Base-by-base conservation (phyloP, 2,329 filamentous ascomycete genomes). In the Pseudogymnoascus sp. region DNA sequence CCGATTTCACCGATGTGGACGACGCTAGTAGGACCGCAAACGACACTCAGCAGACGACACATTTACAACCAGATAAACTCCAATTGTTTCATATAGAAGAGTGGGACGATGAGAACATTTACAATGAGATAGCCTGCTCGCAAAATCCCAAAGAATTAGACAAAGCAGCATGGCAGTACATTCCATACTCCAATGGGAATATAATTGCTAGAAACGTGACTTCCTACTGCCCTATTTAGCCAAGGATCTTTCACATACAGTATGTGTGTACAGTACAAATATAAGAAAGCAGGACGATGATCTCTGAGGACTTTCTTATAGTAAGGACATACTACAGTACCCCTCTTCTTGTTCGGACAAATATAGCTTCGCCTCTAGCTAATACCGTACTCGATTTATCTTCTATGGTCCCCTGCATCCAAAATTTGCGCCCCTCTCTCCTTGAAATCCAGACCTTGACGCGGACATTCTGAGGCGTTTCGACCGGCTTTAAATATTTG, bases 61-160 rank as follows among this genome's bases (percentile, higher is more conserved):
- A 46, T 61, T 41, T 26, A 38, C 59, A 61, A 33, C 50, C 50
- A 59, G n/a, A 22, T 59, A 31, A 59, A 50, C 59, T 64, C n/a
- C 62, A 61, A 35, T 60, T 64, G n/a, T 33, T 64, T 53, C 59
- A 56, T n/a, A 26, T 64, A 16, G 26, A 28, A 1, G 62, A 62
- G 19, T 68, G 66, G 68, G 61, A 70, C 41, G 53, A 65, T 60
- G 28, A 66, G 37, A 35, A 65, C 10, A 65, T 22, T 22, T 70
- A 70, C 53, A 61, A 68, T 53, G 64, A 70, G 43, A 19, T 19
- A 19, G 19, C 19, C 19, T 19, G 19, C 19, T 19, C 19, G 19
- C 19, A 19, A 19, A 19, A 19, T 19, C 19, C 19, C 19, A 19
- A 19, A 19, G 19, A 19, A 19, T 19, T 19, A 19, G 19, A 19